Conservation (phyloP, 345 rosid genomes). For the Odontarrhena argentea region DNA sequence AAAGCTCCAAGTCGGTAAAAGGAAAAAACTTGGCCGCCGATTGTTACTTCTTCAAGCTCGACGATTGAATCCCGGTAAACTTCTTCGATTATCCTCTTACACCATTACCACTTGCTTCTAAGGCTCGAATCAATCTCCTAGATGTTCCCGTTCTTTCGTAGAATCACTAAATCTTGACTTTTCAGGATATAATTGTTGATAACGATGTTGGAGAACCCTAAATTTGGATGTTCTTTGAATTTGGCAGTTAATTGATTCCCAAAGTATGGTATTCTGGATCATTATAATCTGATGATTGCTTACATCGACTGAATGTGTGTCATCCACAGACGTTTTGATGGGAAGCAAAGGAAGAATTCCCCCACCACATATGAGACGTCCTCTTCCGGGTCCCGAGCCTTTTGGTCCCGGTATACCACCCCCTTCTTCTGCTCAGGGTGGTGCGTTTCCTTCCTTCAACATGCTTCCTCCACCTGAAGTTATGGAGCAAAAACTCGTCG, state of each 20-base stretch:
- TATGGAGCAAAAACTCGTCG: slow-evolving; percentile 85
- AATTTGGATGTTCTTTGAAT: not conserved
- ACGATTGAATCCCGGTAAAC: slow-evolving; percentile 2
- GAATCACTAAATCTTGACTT: not conserved
- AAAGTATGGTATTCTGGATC: not conserved
- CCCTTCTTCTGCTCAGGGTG: slow-evolving; percentile 55
- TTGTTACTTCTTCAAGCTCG: slow-evolving; percentile 2
- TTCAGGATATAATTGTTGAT: not conserved
- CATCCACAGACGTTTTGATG: slow-evolving; percentile 42
- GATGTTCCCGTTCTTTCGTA: not conserved
- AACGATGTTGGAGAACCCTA: slow-evolving; percentile 13
- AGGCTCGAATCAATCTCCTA: not conserved
- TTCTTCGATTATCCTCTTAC: slow-evolving; percentile 1
- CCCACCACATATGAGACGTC: slow-evolving; percentile 69
- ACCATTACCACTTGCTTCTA: not conserved
- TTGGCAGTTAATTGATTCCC: not conserved
- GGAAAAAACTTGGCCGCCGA: slow-evolving; percentile 3
- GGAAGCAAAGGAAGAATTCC: slow-evolving; percentile 83
- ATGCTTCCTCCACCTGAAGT: slow-evolving; percentile 81
- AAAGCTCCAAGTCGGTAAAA: slow-evolving; percentile 17
- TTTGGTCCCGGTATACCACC: slow-evolving; percentile 56
- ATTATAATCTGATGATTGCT: not conserved
- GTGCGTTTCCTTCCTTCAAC: slow-evolving; percentile 59
- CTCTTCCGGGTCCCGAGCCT: slow-evolving; percentile 66
- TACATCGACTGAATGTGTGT: slow-evolving; percentile 13